Base-by-base conservation (phyloP, 2,329 filamentous ascomycete species). In the Cytospora piceicola region DNA sequence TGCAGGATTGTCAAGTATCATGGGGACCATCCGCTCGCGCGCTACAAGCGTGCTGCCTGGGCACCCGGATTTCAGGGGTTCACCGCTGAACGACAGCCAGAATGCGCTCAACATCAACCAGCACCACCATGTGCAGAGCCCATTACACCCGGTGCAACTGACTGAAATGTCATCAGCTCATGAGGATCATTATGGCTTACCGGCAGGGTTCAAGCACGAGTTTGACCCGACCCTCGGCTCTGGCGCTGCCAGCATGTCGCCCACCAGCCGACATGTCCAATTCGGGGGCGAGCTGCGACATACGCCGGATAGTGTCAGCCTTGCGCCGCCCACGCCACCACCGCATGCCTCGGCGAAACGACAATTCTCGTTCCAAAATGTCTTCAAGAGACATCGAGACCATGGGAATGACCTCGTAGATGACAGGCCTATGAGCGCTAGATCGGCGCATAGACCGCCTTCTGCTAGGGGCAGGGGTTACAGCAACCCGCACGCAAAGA, bases 281-380 rank as follows among this genome's bases (percentile, higher is more conserved):
- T 86, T 82, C 36, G 76, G 75, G 15, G 78, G 69, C 1, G 77
- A 77, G 11, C 72, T 77, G 9, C 70, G 74, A 17, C 73, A 77
- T 29, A 70, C 73, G 24, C 79, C 80, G 2, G 79, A 76, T 58
- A 76, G 76, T 58, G 53, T n/a, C 4, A 80, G 75, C 69, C 77
- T 83, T 15, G 79, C 77, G 3, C 82, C 87, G 1, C 89, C 89
- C 0, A 83, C 85, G 4, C 88, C 89, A 1, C 88, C 88, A 5
- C 87, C 83, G 4, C 66, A 67, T 20, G 65, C 53, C 66, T 80
- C 81, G 34, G 86, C 90, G 14, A 85, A 82, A 70, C 85, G 94
- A 67, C 92, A 97, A 74, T 99, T 98, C 78, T 96, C 92, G 22
- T 98, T 98, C 82, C 90, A 94, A 70, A 93, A 91, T 70, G 88